phyloP scores from a whole-genome alignment of 2,329 filamentous ascomycete genomes.

The Epichloe brachyelytri region DNA sequence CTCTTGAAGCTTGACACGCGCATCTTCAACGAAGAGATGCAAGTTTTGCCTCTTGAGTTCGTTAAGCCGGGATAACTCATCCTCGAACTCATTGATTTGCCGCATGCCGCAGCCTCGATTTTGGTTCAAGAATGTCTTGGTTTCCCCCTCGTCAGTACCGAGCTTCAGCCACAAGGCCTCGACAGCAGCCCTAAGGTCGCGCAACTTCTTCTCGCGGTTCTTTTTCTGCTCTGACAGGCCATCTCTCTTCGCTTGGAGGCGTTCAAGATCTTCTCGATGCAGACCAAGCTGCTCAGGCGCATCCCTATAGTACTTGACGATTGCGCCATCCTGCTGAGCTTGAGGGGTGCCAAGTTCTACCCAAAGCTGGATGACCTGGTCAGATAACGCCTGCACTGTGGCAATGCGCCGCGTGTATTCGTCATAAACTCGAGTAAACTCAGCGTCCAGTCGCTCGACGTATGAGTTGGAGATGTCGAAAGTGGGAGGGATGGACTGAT shows the following conservation, averaged over 20 bases:
- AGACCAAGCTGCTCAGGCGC: slow-evolving; percentile 88
- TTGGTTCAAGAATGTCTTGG: slow-evolving; percentile 70
- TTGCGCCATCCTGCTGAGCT: slow-evolving; percentile 74
- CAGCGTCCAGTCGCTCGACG: slow-evolving; percentile 71
- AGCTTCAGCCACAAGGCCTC: slow-evolving; percentile 83
- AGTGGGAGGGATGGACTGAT: slow-evolving; percentile 61
- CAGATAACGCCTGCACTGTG: slow-evolving; percentile 59
- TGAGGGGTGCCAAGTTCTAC: slow-evolving; percentile 90
- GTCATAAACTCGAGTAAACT: slow-evolving; percentile 91
- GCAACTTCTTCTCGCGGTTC: slow-evolving; percentile 62
- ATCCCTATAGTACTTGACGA: slow-evolving; percentile 82
- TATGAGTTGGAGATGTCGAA: slow-evolving; percentile 92
- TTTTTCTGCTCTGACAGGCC: slow-evolving; percentile 83
- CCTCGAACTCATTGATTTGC: slow-evolving; percentile 91
- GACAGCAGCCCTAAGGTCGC: slow-evolving; percentile 64
- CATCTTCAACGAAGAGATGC: slow-evolving; percentile 91
- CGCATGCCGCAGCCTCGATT: slow-evolving; percentile 86
- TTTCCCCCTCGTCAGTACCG: slow-evolving; percentile 67
- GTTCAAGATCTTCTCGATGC: slow-evolving; percentile 70
- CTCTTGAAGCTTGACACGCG: slow-evolving; percentile 78
- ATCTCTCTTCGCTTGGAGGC: slow-evolving; percentile 62
- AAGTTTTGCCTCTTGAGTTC: slow-evolving; percentile 92
- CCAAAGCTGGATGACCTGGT: slow-evolving; percentile 90
- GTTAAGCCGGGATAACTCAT: slow-evolving; percentile 73
- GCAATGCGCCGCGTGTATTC: slow-evolving; percentile 80